Conservation (phyloP, 1,284 basidiomycete species). For the Ceratobasidium theobromae region DNA sequence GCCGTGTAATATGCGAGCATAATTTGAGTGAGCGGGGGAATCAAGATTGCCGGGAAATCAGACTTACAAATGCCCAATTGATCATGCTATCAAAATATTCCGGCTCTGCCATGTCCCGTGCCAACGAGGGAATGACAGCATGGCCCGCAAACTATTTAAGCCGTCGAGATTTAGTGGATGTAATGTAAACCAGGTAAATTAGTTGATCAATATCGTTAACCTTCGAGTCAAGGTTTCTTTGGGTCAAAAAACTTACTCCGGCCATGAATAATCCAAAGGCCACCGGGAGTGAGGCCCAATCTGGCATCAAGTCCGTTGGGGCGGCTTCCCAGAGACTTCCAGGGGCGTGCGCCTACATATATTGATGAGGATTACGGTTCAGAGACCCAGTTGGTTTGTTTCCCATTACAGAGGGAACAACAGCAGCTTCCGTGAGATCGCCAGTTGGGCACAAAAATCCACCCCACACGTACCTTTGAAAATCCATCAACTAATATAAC, state of each 20-base stretch:
- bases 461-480: constrained; percentile 52
- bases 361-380: not conserved
- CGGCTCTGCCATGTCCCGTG: constrained; percentile 87
- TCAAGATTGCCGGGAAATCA: not conserved
- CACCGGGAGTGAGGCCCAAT: constrained; percentile 55
- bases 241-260: constrained; percentile 59
- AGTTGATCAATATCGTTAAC: too few species aligned
- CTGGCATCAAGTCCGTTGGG: constrained; percentile 65
- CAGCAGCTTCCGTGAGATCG: not conserved
- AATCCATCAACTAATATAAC: constrained; percentile 87
- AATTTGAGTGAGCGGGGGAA: too few species aligned
- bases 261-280: constrained; percentile 91
- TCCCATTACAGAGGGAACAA: not conserved
- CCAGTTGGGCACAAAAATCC: not conserved
- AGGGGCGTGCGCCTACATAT: constrained; percentile 54
- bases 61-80: constrained; percentile 74
- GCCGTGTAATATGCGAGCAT: too few species aligned
- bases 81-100: constrained; percentile 81
- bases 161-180: not conserved
- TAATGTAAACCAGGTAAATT: too few species aligned
- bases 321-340: constrained; percentile 81
- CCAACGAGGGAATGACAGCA: constrained; percentile 87
- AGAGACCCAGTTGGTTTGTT: not conserved
- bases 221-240: too few species aligned
- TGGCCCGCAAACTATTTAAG: constrained; percentile 79